These are phyloP conservation scores for Aureobasidium sp. DNA, from an alignment of 2,329 filamentous ascomycete genomes.

Conservation along the genomic window DNA sequence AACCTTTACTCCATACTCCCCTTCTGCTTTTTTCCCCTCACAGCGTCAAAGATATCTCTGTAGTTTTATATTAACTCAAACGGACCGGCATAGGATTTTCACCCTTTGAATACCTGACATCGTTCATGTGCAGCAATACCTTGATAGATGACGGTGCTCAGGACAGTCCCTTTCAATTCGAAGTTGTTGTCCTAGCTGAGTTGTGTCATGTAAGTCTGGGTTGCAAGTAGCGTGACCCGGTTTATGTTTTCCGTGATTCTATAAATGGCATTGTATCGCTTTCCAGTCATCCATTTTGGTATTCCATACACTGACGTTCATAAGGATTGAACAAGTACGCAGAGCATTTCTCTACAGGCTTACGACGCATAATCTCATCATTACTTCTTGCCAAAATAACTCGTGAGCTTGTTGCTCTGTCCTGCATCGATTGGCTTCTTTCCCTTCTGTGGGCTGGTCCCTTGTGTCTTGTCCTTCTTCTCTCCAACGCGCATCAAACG, in stretches of 20 bases:
- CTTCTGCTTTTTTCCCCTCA: background rate
- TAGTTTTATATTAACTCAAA: conserved; percentile 8
- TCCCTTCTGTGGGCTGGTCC: conserved; percentile 26
- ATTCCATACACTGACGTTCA: too few species aligned
- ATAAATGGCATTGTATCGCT: too few species aligned
- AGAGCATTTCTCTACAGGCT: too few species aligned
- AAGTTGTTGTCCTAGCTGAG: too few species aligned
- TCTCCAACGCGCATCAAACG: conserved; percentile 49
- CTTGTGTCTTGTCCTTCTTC: conserved; percentile 35
- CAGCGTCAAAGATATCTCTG: conserved; percentile 12
- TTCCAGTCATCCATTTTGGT: too few species aligned
- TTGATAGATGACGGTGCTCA: too few species aligned
- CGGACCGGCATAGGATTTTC: conserved; percentile 7
- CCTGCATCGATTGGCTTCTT: conserved; percentile 27
- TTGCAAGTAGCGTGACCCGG: too few species aligned
- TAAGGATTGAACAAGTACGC: background rate
- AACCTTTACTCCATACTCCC: conserved; percentile 3
- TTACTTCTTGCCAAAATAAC: conserved; percentile 43
- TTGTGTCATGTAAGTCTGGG: too few species aligned
- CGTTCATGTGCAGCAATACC: background rate
- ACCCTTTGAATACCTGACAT: background rate
- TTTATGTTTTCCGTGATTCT: too few species aligned
- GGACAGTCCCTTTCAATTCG: too few species aligned
- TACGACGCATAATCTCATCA: too few species aligned
- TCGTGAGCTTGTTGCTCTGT: conserved; percentile 47